Evolutionary conservation across 208 protist species (phyloP), one percentile per base, ranked within the genome.

Genomic region (Crithidia acanthocephali): DNA sequence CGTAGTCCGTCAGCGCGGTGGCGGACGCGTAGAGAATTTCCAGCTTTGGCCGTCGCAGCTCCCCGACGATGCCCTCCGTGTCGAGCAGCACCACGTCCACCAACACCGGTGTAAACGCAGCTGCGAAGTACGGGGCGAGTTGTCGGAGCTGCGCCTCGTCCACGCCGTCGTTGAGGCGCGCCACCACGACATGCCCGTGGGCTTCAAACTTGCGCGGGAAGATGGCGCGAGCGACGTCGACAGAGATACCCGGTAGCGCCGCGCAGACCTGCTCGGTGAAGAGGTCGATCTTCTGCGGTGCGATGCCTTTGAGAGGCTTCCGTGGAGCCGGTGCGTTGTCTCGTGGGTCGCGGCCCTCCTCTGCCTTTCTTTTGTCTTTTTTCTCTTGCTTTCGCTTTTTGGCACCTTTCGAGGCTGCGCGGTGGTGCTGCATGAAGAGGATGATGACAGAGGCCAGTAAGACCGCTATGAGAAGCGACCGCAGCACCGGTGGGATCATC

Each of bases 161-260:
- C 9, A 81, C 63, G 16, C 81, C 87, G 3, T 53, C 55, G 64
- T 94, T 94, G 25, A 97, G 66, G 9, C 86, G 86, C 32, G 92
- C 82, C 7, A 97, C 85, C 5, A 95, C 87, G 13, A 97, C 90
- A 64, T 95, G 92, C 0, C 88, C 92, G 62, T 95, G 78, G 22
- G 79, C 64, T 67, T 97, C 92, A 69, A 86, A 97, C 51, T 90
- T 89, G 27, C 83, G 78, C 6, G 92, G 90, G 66, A 92, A 97
- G 5, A 83, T 20, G 6, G 66, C 53, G 9, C 68, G 62, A 16
- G 73, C 83, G 11, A 56, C 64, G 8, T 77, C 81, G 10, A n/a
- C 58, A 3, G 74, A 59, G 2, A 77, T 50, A 3, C 33, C 27
- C 1, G 78, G 76, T 25, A 69, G 65, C 3, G 45, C 52, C 0